Evolutionary conservation across 768 basidiomycete genomes (phyloP).

Genomic region (Rhodotorula kratochvilovae): DNA sequence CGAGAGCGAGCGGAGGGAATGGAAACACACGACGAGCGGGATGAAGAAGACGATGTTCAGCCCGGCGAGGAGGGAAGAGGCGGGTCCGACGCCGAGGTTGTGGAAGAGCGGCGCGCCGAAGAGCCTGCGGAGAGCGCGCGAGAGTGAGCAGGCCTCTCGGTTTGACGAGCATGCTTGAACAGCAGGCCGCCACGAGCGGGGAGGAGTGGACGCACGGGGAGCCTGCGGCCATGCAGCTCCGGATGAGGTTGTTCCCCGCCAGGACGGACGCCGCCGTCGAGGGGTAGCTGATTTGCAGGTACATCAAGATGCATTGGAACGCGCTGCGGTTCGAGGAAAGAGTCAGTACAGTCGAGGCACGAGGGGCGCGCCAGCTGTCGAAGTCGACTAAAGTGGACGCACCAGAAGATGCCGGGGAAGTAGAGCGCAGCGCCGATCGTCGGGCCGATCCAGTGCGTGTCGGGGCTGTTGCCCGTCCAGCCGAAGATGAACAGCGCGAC

Average conservation of each 20-base stretch:
- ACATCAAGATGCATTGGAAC: slow-evolving; percentile 30
- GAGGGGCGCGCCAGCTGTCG: too few species aligned
- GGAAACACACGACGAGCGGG: slow-evolving; percentile 42
- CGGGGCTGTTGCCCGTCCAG: slow-evolving; percentile 17
- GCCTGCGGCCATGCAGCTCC: slow-evolving; percentile 43
- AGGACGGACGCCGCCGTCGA: slow-evolving; percentile 44
- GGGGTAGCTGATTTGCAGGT: slow-evolving; percentile 36
- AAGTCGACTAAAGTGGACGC: too few species aligned
- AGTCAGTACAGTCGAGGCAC: neutral
- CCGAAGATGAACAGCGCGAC: slow-evolving; percentile 23
- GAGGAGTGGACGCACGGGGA: slow-evolving; percentile 32
- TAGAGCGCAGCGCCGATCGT: slow-evolving; percentile 33
- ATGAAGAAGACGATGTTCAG: slow-evolving; percentile 45
- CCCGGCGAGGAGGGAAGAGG: slow-evolving; percentile 45
- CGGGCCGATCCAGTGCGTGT: slow-evolving; percentile 33
- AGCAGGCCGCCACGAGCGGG: neutral
- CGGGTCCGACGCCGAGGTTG: slow-evolving; percentile 46
- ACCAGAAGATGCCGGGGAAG: slow-evolving; percentile 30
- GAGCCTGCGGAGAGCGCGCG: slow-evolving; percentile 16
- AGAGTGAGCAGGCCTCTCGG: neutral
- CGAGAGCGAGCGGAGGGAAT: neutral
- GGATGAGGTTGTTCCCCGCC: slow-evolving; percentile 48
- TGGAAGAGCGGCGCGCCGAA: slow-evolving; percentile 45
- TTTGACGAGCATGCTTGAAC: neutral
- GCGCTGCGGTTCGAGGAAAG: neutral